Evolutionary conservation across 2,329 filamentous ascomycete species (phyloP), one percentile per base, ranked within the genome.

Genomic region (Teratosphaeria zuluensis): DNA sequence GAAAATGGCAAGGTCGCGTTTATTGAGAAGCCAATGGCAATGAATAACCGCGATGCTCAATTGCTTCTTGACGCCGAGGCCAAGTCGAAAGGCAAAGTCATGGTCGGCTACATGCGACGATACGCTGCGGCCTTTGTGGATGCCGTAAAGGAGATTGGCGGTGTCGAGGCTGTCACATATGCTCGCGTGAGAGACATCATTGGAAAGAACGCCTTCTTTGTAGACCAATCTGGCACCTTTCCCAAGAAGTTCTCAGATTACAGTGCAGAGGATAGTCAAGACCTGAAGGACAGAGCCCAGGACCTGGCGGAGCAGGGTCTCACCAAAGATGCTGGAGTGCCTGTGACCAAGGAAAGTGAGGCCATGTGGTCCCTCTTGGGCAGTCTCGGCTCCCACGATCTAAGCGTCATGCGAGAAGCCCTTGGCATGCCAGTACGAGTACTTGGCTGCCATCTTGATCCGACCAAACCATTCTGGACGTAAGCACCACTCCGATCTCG

Each of bases 51-150:
- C 1, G 77, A 78, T 53, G 71, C 78, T 0, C 69, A 78, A 30
- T 66, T 71, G 0, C 78, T 87, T 24, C 70, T 79, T 32, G 76
- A 72, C 0, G 82, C 82, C 0, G 79, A 84, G 65, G 68, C 70
- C 19, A 64, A 60, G 0, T 75, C 76, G 0, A 68, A 71, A 1
- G 64, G 68, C 4, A 74, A 69, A 32, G 75, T 84, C 1, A 82
- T 86, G 65, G 81, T 87, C 0, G 83, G 82, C 1, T 84, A 81
- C 58, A 84, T 84, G 76, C 74, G 84, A 21, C 76, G 84, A n/a
- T 84, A 85, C 64, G 83, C 84, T 0, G 71, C 79, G 0, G 76
- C 77, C 0, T 85, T 85, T 62, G 69, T 75, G 0, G 75, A 81
- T 28, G 77, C 80, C 0, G 76, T 85, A 48, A 73, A 77, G 59